Evolutionary conservation across 352 stramenopile genomes (phyloP).

Genomic region (Phytophthora sojae): DNA sequence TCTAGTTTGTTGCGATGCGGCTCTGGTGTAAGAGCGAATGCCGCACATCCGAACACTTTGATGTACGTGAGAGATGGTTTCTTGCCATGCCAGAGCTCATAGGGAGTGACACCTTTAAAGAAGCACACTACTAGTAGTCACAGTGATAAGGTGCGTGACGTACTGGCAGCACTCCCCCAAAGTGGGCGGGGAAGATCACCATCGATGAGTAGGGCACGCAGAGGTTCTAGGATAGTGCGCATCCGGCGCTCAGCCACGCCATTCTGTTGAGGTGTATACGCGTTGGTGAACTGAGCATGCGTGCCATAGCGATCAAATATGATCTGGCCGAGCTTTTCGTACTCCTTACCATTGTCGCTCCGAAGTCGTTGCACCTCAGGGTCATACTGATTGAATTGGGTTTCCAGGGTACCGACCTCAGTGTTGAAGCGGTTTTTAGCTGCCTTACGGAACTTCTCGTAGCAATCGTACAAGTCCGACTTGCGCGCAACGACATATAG

Average conservation of each 20-base stretch:
- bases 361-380: neutral
- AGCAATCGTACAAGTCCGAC: neutral
- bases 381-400: neutral
- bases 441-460: neutral
- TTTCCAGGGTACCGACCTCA: neutral
- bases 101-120: neutral
- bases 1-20: neutral
- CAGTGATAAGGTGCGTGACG: neutral
- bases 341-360: conserved; percentile 6
- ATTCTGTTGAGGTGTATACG: conserved; percentile 19
- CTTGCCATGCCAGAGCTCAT: neutral
- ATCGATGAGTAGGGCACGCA: conserved; percentile 15
- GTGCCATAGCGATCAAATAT: neutral
- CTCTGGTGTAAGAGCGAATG: neutral
- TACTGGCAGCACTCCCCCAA: neutral
- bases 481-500: neutral
- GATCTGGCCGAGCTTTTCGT: neutral
- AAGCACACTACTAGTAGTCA: neutral
- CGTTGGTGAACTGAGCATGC: neutral
- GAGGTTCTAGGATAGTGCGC: conserved; percentile 20
- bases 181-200: neutral
- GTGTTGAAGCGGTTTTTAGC: neutral
- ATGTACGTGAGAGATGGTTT: neutral
- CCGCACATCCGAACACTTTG: neutral
- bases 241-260: conserved; percentile 19